Base-by-base conservation (phyloP, 768 basidiomycete genomes). In the Pleurotus djamor region DNA sequence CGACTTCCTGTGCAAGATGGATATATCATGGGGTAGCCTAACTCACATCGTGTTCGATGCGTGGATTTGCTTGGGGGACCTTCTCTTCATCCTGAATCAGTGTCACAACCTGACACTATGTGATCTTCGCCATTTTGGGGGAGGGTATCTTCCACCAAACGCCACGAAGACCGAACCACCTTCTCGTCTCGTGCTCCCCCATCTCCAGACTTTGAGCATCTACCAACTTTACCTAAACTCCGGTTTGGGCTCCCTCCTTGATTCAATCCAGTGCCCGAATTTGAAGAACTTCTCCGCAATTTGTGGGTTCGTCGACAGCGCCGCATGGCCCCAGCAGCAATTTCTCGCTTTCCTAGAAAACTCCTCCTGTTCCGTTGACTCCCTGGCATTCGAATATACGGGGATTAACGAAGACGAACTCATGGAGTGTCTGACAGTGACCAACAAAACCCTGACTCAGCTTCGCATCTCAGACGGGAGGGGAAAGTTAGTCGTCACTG, bases 31-130 rank as follows among this genome's bases (percentile, higher is more conserved):
- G 67, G 45, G 59, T 21, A 59, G 61, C 6, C 59, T 70, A 36
- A 67, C 66, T 17, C 57, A 61, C 50, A 51, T 69, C 52, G 52
- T 63, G 13, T 62, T 68, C 37, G 61, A 70, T 58, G 61, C 66
- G 2, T 66, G 61, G 50, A 59, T 66, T 13, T 57, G 66, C 6
- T 58, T 66, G 48, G 58, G 60, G 49, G 54, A 60, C 8, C 59
- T 64, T 9, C 58, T 67, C 17, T 59, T 58, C n/a, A 52, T 70
- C 28, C 67, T 69, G 36, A 56, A 47, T 4, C 64, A 65, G 36
- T 67, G 69, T 63, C 17, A 32, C 41, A 62, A 45, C 12, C 48
- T 70, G 9, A 52, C 64, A 17, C 48, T 52, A 10, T 59, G 64
- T 45, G 64, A 67, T 14, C 60, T 68, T 21, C 62, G 59, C 16